Base-by-base conservation (phyloP, 1,139 yeast species). In the Yamadazyma atmosphaerica region DNA sequence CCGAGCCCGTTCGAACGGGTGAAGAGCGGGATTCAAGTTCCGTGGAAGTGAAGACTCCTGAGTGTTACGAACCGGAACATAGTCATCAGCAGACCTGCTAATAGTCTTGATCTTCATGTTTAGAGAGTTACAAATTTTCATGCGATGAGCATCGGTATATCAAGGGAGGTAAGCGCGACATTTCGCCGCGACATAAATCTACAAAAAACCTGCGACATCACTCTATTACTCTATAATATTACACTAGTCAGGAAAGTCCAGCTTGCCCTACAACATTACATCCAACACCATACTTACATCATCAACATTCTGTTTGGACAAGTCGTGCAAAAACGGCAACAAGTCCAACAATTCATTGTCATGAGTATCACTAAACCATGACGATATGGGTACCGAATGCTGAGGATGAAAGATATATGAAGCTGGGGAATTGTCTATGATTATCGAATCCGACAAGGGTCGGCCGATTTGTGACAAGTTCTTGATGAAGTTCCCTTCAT, bases 281-380 rank as follows among this genome's bases (percentile, higher is more conserved):
- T 89, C 98, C 53, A 90, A 73, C 26, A 90, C 94, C 48, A 83
- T 64, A 29, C 89, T 81, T 34, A 90, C 94, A 62, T 90, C 96
- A 49, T 83, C 84, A 35, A 89, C 96, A 46, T 72, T 72, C 13
- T 68, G 54, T 47, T 72, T 61, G 7, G 96, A 78, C 45, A 92
- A 68, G 60, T 92, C 98, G 60, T 88, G 87, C 53, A 92, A 73
- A 49, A 94, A 82, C 12, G 98, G 98, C 43, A 94, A 69, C 63
- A 92, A 79, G 64, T 92, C 98, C 47, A 87, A 65, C 52, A 92
- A 73, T 70, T 92, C 99, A 58, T 90, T 90, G 61, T 92, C 99
- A 60, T 92, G 98, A 30, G 94, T 83, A 65, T 92, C 99, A 51
- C 96, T 87, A 70, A 94, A 92, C 99, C 99, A 92, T 60, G 94